Base-by-base conservation (phyloP, 345 rosid species). In the rapeseed (Brassica napus) region DNA sequence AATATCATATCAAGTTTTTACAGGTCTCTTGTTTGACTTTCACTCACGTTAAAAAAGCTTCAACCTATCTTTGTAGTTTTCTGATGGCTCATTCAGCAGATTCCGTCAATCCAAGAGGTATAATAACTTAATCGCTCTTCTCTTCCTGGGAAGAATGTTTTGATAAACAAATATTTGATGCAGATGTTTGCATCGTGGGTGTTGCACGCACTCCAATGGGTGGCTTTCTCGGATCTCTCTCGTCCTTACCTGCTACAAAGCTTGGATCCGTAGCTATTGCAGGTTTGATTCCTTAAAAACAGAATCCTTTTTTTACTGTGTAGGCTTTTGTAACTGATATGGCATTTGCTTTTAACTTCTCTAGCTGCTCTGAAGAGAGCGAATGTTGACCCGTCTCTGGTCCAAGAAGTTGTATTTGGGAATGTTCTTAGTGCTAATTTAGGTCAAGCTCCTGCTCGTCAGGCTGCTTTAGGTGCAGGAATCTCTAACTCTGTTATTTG, bases 361-460 rank as follows among this genome's bases (percentile, higher is more conserved):
- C 65, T 28, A 95, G 99, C 94, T 85, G 97, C 99, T 76, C 87
- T 95, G 62, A 91, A 88, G 77, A 89, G 97, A 71, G 98, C 98
- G 6, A 90, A 87, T 80, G 86, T 93, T 60, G 93, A 93, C 84
- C 92, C 99, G 39, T 83, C 94, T 39, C 92, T 86, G 26, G 97
- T 95, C 11, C 90, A 95, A 88, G 99, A 95, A 86, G 97, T 95
- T 72, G 72, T 87, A 72, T 91, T 95, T 81, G 97, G 99, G 49
- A 93, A 95, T 86, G 99, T 95, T 76, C 93, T 93, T 30, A 90
- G 93, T 58, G 98, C 99, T 26, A 95, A 93, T 85, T 81, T 95
- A 63, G 99, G 98, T 16, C 97, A 93, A 83, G 99, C 98, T 85
- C 98, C 99, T 37, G 98, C 99, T 77, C 90, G 97, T 82, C 99